Base-by-base conservation (phyloP, 2,329 filamentous ascomycete genomes). In the Trichoderma semiorbis region DNA sequence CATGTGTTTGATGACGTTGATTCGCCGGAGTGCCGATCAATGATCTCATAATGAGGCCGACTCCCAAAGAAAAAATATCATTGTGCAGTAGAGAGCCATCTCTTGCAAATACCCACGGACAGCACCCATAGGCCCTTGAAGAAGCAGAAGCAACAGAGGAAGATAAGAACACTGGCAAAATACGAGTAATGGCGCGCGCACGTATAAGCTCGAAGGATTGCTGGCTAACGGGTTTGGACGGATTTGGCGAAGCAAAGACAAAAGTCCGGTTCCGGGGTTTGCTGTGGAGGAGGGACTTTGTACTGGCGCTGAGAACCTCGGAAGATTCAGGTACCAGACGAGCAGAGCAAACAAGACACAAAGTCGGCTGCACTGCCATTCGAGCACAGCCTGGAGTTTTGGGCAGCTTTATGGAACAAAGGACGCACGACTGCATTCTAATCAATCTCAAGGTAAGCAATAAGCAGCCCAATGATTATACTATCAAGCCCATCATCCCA, bases 21-120 rank as follows among this genome's bases (percentile, higher is more conserved):
- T 62, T 34, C 21, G 53, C 62, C 50, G 47, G 28, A 10, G 5
- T 64, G 60, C 34, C 30, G 47, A 63, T 58, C 32, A 47, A 60
- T 70, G 69, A 70, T 70, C 60, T 70, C 69, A 70, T 65, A 50
- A 64, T 58, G 58, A 70, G 55, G 43, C 43, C 43, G 16, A 43
- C 39, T n/a, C 39, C 39, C 39, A n/a, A 43, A 7, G 3, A 43
- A 43, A 43, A 43, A 43, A 8, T 21, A 21, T 21, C 10, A 24
- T 34, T 30, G n/a, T 3, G 32, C n/a, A 34, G 11, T 4, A 60
- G 11, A 34, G 57, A 11, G 57, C 30, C 4, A n/a, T 21, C 6
- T 60, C 3, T 30, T 60, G 28, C 21, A 53, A 14, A 14, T 14
- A 12, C n/a, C 47, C 47, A 53, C 21, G 47, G n/a, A 53, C 21